Conservation (phyloP, 1,284 basidiomycete species). For the Waitea zeae region DNA sequence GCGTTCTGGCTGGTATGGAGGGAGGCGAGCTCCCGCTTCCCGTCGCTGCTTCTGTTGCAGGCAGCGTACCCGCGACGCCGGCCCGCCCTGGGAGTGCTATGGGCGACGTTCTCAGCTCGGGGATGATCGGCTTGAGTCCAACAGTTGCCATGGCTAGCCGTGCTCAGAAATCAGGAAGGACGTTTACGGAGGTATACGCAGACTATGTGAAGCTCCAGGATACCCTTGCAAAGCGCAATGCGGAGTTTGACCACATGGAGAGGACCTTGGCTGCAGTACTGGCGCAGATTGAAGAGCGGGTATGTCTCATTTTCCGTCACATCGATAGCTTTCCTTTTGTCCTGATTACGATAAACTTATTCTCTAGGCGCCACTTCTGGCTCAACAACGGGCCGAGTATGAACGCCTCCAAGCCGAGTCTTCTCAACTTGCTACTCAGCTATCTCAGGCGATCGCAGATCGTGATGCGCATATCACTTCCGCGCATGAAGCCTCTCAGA, state of each 20-base stretch:
- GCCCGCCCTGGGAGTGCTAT: slow-evolving; percentile 27
- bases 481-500: slow-evolving; percentile 42
- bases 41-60: slow-evolving; percentile 14
- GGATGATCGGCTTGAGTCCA: slow-evolving; percentile 56
- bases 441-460: slow-evolving; percentile 53
- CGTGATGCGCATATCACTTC: slow-evolving; percentile 35
- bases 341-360: slow-evolving; percentile 1
- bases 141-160: slow-evolving; percentile 73
- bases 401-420: slow-evolving; percentile 65
- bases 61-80: slow-evolving; percentile 19
- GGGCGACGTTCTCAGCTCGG: slow-evolving; percentile 25
- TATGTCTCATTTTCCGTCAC: no score
- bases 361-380: slow-evolving; percentile 66
- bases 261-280: slow-evolving; percentile 56
- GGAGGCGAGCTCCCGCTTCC: slow-evolving; percentile 49
- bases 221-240: slow-evolving; percentile 58
- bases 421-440: slow-evolving; percentile 62
- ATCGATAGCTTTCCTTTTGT: slow-evolving; percentile 5
- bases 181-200: slow-evolving; percentile 82
- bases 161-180: slow-evolving; percentile 65
- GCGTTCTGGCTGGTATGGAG: slow-evolving; percentile 44
- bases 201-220: slow-evolving; percentile 77
- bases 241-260: slow-evolving; percentile 72
- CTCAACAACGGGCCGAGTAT: slow-evolving; percentile 77
- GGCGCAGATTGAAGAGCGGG: slow-evolving; percentile 77